Base-by-base conservation (phyloP, 805 yeast species). In the Hanseniaspora hatyaiensis region DNA sequence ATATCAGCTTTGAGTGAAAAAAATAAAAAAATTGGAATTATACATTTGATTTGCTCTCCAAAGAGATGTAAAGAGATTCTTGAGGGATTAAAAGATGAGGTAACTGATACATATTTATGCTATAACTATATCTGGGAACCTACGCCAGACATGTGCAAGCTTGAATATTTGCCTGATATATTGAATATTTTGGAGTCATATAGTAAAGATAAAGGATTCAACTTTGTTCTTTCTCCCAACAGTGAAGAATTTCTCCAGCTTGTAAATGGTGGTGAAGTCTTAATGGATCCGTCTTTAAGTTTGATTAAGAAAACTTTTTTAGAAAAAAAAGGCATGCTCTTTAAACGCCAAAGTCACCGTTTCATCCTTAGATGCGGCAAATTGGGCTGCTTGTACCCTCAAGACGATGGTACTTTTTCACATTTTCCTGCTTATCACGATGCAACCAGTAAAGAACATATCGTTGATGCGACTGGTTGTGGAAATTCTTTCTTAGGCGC, bases 391-490 rank as follows among this genome's bases (percentile, higher is more conserved):
- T 66, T 78, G 2, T 57, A 69, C 1, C 50, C 57, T 9, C 8
- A 32, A 24, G 39, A 40, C 4, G 41, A 52, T 5, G 22, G 44
- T 12, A 74, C 82, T 3, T 28, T 33, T 24, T 16, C 12, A 6
- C 42, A 37, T 12, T 70, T 76, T 19, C 88, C 92, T 0, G 84
- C 96, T 1, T 89, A 81, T 60, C 94, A 87, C 57, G 60, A 57
- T 11, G 60, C 64, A 16, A 66, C 64, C 18, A 55, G 57, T 3
- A 55, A 57, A 3, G 59, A 57, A 54, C 60, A 61, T 40, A 87
- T 87, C 0, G 67, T 82, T 1, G 97, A 88, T 61, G 94, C 96
- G 2, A 88, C 96, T 0, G 97, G 97, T 0, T 95, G 94, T 15
- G 97, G 97, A 0, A 94, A 88, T 58, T 72, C 95, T 0, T 87